Percentiles rank a stretch among this genome's conserved stretches.
These are phyloP conservation scores for Aspergillus nanangensis DNA, from an alignment of 495 filamentous ascomycete species.

Conservation along the genomic window DNA sequence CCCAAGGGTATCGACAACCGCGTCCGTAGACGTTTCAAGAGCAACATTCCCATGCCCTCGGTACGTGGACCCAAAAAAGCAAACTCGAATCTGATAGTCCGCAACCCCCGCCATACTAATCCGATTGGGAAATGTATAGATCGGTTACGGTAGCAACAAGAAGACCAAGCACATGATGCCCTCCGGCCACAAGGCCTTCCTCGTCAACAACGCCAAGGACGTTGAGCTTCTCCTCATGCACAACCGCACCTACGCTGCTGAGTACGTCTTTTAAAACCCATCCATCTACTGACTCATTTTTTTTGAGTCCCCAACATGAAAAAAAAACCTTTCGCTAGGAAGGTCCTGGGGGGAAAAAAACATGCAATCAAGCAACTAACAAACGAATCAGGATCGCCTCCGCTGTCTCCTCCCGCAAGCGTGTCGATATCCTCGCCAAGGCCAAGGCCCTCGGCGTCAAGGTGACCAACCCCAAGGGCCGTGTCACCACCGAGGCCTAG, in stretches of 20 bases:
- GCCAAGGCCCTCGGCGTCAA: conserved; percentile 97
- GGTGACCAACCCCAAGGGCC: conserved; percentile 98
- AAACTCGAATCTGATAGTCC: no score
- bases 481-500: conserved; percentile 96
- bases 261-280: conserved; percentile 59
- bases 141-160: conserved; percentile 97
- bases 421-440: conserved; percentile 90
- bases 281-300: no score
- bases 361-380: conserved; percentile 7
- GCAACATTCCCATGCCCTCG: conserved; percentile 93
- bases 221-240: conserved; percentile 99
- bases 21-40: conserved; percentile 89
- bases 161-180: conserved; percentile 99
- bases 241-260: conserved; percentile 97
- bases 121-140: no score
- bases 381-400: conserved; percentile 72
- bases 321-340: no score
- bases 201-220: conserved; percentile 92
- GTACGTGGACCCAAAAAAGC: no score
- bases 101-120: no score
- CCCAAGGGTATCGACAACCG: conserved; percentile 98
- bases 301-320: no score
- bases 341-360: no score
- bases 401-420: conserved; percentile 96
- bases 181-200: conserved; percentile 98